Evolutionary conservation across 768 basidiomycete species (phyloP).

Genomic region (Mycena belliarum): DNA sequence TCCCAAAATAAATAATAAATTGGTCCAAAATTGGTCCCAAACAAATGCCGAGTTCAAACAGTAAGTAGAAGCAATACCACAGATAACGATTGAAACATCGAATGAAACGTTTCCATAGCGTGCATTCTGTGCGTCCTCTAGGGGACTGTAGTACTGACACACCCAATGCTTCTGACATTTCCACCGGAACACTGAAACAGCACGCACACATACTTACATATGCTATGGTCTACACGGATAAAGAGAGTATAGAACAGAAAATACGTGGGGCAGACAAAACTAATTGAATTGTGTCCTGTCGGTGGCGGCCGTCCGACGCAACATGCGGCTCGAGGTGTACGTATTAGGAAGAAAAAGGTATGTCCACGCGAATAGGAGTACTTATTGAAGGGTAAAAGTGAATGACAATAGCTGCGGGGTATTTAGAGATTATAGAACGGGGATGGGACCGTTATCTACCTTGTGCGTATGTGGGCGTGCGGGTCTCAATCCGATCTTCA

Average conservation of each 20-base stretch:
- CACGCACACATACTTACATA: too few species aligned
- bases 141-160: too few species aligned
- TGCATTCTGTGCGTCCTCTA: too few species aligned
- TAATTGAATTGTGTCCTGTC: conserved; percentile 5
- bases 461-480: conserved; percentile 17
- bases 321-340: not conserved
- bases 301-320: not conserved
- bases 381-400: conserved; percentile 20
- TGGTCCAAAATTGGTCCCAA: too few species aligned
- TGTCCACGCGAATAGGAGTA: conserved; percentile 16
- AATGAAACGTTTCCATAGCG: too few species aligned
- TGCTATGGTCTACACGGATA: conserved; percentile 12
- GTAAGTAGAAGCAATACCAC: too few species aligned
- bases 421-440: conserved; percentile 5
- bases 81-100: too few species aligned
- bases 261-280: not conserved
- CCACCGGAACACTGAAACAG: too few species aligned
- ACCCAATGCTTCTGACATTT: too few species aligned
- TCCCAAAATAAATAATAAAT: too few species aligned
- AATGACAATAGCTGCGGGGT: conserved; percentile 19
- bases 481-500: conserved; percentile 27
- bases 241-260: conserved; percentile 1
- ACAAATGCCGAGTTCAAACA: too few species aligned
- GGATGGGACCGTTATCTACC: conserved; percentile 12
- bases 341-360: conserved; percentile 11